Evolutionary conservation across 768 basidiomycete species (phyloP).

Genomic region (Podaxis rugospora): DNA sequence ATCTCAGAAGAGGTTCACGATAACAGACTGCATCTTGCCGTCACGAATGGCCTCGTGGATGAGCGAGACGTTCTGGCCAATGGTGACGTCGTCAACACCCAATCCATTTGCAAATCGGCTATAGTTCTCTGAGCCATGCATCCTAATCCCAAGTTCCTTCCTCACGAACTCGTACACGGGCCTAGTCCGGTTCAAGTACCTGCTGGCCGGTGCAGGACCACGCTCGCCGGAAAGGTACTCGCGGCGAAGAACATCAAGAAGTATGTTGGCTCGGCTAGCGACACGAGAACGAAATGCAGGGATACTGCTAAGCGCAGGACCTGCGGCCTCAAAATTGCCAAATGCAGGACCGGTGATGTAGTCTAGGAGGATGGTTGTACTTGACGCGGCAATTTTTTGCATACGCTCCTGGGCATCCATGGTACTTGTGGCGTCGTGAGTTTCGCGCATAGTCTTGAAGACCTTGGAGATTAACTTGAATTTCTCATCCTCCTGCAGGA

Average conservation of each 20-base stretch:
- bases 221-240: constrained; percentile 56
- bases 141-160: constrained; percentile 63
- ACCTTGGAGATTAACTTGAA: constrained; percentile 31
- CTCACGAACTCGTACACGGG: constrained; percentile 78
- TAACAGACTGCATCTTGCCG: constrained; percentile 43
- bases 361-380: constrained; percentile 61
- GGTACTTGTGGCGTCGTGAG: constrained; percentile 61
- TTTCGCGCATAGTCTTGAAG: constrained; percentile 37
- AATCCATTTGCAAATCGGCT: constrained; percentile 56
- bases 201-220: constrained; percentile 64
- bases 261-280: constrained; percentile 39
- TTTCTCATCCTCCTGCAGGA: constrained; percentile 31
- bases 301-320: constrained; percentile 32
- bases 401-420: constrained; percentile 73
- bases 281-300: constrained; percentile 52
- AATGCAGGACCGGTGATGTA: constrained; percentile 40
- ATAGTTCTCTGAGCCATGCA: constrained; percentile 78
- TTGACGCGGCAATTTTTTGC: constrained; percentile 63
- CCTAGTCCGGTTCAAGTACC: constrained; percentile 62
- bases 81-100: constrained; percentile 60
- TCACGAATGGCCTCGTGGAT: constrained; percentile 72
- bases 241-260: constrained; percentile 45
- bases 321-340: constrained; percentile 25
- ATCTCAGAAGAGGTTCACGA: constrained; percentile 35
- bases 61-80: constrained; percentile 66